Evolutionary conservation across 148 eudicot genomes (phyloP), one percentile per base, ranked within the genome.

Genomic region (Suaeda aralocaspica): DNA sequence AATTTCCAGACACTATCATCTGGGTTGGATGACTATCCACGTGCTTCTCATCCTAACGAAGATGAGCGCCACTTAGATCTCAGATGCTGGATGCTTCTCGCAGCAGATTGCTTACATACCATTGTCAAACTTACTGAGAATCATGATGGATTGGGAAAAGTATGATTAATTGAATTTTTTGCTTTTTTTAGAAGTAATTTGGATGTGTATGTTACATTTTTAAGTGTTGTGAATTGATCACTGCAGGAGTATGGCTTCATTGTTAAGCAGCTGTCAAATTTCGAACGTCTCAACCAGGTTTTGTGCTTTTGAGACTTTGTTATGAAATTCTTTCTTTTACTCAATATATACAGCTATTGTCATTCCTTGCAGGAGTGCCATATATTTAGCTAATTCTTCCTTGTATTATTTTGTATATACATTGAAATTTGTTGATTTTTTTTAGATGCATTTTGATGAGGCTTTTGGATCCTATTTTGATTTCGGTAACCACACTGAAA

Each of bases 71-170:
- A 94, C 78, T 59, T 94, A 87, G 99, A 94, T 75, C 97, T 94
- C 72, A 89, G 97, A 85, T 94, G 96, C 68, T 94, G 99, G 99
- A 94, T 94, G 96, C 89, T 86, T 84, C 91, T 94, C 77, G 99
- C 93, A 68, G 91, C 99, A 62, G 90, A 91, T 82, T 86, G 87
- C 80, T 78, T 94, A 89, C 77, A 83, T 74, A 83, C 90, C 26
- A 87, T 94, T 48, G 77, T 85, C 70, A 82, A 85, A 77, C 81
- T 83, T 79, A 79, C 92, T 67, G 71, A 66, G 57, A 80, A 78
- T 71, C 74, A 84, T 70, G 42, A 61, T 61, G 84, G 74, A 53
- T 74, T 71, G 65, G 85, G 82, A 69, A 77, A 89, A 96, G 97
- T 94, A 82, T 69, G 45, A 49, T 36, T 60, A 66, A 41, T 13